These are phyloP conservation scores for Tarenaya hassleriana DNA, from an alignment of 345 rosid species.

Conservation along the genomic window DNA sequence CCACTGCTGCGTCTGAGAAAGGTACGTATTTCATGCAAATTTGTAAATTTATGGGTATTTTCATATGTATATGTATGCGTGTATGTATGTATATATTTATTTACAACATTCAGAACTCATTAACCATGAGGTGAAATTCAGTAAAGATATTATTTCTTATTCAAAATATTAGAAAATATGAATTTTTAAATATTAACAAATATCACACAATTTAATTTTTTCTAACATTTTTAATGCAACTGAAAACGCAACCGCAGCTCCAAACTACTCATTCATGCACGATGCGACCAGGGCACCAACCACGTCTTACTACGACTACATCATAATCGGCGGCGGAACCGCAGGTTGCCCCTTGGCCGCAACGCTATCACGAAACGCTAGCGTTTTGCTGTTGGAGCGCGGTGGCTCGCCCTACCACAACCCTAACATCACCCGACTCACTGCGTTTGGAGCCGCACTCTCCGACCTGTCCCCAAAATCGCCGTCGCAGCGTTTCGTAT, in stretches of 20 bases:
- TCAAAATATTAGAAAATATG: too few relatives aligned
- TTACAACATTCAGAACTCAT: background rate
- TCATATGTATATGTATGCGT: background rate
- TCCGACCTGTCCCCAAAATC: constrained; percentile 47
- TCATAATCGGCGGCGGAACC: constrained; percentile 74
- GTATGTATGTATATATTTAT: background rate
- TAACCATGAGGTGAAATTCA: background rate
- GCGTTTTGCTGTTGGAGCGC: constrained; percentile 63
- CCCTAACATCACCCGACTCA: constrained; percentile 44
- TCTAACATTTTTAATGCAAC: background rate
- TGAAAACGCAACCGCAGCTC: constrained; percentile 38
- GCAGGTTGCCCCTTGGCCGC: constrained; percentile 82
- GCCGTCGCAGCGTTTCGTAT: constrained; percentile 58
- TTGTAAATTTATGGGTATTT: too few relatives aligned
- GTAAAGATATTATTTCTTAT: too few relatives aligned
- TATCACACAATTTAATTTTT: too few relatives aligned
- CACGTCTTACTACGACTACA: constrained; percentile 41
- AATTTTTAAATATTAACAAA: too few relatives aligned
- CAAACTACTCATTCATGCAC: constrained; percentile 52
- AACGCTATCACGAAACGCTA: constrained; percentile 49
- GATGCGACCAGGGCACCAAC: constrained; percentile 48
- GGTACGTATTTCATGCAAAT: background rate
- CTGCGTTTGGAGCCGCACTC: constrained; percentile 41
- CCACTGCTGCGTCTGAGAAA: constrained; percentile 23
- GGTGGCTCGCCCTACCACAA: constrained; percentile 65